A percentile compares a stretch with the other conserved stretches of the same genome.
phyloP scores from a whole-genome alignment of 805 yeast genomes.

The Vanderwaltozyma polyspora region DNA sequence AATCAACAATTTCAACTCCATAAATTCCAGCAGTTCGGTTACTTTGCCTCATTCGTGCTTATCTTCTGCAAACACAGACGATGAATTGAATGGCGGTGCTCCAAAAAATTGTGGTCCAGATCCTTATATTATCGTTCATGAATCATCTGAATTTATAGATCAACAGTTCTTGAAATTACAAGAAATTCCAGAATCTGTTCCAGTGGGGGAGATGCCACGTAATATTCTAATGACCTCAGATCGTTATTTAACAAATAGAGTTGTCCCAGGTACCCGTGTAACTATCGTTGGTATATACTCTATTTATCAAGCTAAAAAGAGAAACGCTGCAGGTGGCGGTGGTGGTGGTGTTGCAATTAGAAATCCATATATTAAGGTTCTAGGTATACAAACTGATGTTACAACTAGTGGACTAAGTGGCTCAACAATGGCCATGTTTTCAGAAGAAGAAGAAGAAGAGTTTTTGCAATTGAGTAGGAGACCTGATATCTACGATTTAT shows the following conservation, averaged over 20 bases:
- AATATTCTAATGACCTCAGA: constrained; percentile 81
- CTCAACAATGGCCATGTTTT: constrained; percentile 37
- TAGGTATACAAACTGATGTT: constrained; percentile 80
- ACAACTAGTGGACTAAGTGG: constrained; percentile 37
- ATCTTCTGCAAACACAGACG: constrained; percentile 12
- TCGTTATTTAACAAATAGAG: constrained; percentile 77
- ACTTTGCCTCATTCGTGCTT: constrained; percentile 26
- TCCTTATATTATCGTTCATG: constrained; percentile 89
- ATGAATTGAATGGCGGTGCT: constrained; percentile 5
- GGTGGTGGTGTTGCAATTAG: constrained; percentile 64
- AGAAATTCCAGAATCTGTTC: constrained; percentile 97
- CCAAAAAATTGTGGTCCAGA: constrained; percentile 64
- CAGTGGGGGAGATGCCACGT: constrained; percentile 98
- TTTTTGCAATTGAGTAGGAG: constrained; percentile 68
- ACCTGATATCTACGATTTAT: constrained; percentile 77
- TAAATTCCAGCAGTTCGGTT: constrained; percentile 19
- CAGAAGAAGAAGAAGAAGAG: constrained; percentile 91
- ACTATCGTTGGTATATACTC: constrained; percentile 88
- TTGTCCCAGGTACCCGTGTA: constrained; percentile 92
- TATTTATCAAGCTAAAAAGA: constrained; percentile 66
- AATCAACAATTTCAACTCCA: constrained; percentile 26
- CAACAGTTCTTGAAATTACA: constrained; percentile 90
- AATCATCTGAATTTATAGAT: constrained; percentile 84
- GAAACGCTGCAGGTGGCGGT: constrained; percentile 31
- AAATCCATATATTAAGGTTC: constrained; percentile 77